A percentile compares a stretch with the other conserved stretches of the same genome.
These are phyloP conservation scores for Neonectria magnoliae DNA, from an alignment of 2,329 filamentous ascomycete genomes.

Conservation along the genomic window DNA sequence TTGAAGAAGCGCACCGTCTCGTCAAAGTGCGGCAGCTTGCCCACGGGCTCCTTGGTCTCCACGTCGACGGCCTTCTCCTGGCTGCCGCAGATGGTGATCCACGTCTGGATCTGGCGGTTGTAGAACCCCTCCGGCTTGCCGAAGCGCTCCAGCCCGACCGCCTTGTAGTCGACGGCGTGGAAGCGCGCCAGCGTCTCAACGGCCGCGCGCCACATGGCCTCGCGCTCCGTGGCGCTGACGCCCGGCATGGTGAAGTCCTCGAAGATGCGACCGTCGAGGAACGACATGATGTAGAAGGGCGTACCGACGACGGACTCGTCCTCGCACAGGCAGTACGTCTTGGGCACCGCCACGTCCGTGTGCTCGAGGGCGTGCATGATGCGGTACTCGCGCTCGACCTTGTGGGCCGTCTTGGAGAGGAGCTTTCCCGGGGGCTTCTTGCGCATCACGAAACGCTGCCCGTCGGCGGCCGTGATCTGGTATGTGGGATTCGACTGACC, in stretches of 20 bases:
- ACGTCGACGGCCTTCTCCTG: conserved; percentile 81
- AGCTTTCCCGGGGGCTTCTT: conserved; percentile 98
- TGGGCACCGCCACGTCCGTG: conserved; percentile 88
- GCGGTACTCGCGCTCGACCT: conserved; percentile 94
- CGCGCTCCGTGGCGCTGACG: conserved; percentile 74
- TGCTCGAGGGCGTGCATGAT: conserved; percentile 83
- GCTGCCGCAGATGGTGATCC: conserved; percentile 78
- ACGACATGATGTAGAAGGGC: conserved; percentile 97
- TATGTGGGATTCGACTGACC: conserved; percentile 98
- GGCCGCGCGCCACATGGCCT: conserved; percentile 86
- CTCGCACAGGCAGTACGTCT: conserved; percentile 85
- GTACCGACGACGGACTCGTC: conserved; percentile 84
- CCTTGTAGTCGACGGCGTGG: conserved; percentile 75
- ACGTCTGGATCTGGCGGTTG: conserved; percentile 84
- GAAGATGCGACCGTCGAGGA: conserved; percentile 92
- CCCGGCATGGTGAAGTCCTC: conserved; percentile 86
- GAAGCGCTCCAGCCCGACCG: conserved; percentile 76
- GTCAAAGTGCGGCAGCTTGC: conserved; percentile 83
- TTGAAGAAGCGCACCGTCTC: conserved; percentile 83
- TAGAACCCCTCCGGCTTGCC: conserved; percentile 84
- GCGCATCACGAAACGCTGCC: conserved; percentile 84
- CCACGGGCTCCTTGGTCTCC: conserved; percentile 80
- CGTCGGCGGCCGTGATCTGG: conserved; percentile 79
- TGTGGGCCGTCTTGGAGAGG: conserved; percentile 91
- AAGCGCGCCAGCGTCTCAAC: conserved; percentile 85